These are phyloP conservation scores for Leonotis leonurus DNA, from an alignment of 257 asterid species.

Conservation along the genomic window DNA sequence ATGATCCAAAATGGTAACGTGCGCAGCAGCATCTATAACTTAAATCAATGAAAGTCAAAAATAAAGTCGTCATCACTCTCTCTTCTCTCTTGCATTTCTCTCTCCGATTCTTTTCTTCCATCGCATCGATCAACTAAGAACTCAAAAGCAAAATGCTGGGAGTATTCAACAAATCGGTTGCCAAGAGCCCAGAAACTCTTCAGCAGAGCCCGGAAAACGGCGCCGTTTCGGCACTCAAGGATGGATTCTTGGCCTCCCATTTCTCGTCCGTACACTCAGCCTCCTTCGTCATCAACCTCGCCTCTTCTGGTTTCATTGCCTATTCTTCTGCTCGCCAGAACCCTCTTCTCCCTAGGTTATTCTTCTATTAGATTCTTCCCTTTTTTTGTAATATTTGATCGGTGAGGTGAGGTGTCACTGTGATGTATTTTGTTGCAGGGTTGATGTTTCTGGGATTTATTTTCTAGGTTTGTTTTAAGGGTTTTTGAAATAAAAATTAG, in stretches of 20 bases:
- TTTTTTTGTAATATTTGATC: background rate
- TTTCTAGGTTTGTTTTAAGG: background rate
- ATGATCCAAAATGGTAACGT: too few relatives aligned
- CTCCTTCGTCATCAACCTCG: conserved; percentile 60
- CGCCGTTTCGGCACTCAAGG: conserved; percentile 47
- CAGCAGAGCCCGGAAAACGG: conserved; percentile 38
- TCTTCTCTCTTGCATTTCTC: too few relatives aligned
- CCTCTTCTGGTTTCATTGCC: conserved; percentile 57
- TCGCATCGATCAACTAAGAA: too few relatives aligned
- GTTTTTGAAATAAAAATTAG: too few relatives aligned
- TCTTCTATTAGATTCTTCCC: background rate
- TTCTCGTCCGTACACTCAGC: conserved; percentile 51
- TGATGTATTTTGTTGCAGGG: background rate
- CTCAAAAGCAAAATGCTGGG: conserved; percentile 59
- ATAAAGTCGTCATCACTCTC: too few relatives aligned
- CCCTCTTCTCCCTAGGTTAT: conserved; percentile 68
- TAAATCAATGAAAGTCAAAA: too few relatives aligned
- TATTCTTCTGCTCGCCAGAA: conserved; percentile 51
- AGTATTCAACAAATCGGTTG: conserved; percentile 61
- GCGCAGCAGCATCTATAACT: too few relatives aligned
- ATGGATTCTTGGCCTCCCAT: conserved; percentile 52
- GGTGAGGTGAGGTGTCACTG: background rate
- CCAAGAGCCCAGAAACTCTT: conserved; percentile 74
- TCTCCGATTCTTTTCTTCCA: too few relatives aligned
- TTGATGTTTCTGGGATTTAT: background rate